Conservation (phyloP, 1,139 yeast genomes). For the Hansenula sp. region DNA sequence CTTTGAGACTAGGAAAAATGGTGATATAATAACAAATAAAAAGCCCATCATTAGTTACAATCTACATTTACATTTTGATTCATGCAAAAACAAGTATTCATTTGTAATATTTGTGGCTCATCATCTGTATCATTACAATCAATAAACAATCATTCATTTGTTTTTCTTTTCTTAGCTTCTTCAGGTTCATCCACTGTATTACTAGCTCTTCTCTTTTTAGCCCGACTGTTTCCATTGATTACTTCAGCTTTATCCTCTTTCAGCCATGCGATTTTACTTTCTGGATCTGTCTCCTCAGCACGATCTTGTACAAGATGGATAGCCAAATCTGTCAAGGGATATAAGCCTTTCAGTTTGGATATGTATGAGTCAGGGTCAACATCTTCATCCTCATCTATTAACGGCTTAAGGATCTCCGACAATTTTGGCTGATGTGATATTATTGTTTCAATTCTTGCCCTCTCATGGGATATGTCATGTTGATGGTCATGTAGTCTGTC, state of each 20-base stretch:
- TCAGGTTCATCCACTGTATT: neutral
- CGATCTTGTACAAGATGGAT: neutral
- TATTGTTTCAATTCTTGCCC: neutral
- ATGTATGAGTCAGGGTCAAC: too few relatives aligned
- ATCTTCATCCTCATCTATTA: neutral
- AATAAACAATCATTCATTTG: neutral
- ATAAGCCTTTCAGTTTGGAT: neutral
- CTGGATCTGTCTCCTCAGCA: neutral
- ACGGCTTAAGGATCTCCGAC: neutral
- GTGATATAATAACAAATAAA: too few relatives aligned
- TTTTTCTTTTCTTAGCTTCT: neutral
- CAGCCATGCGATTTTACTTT: neutral
- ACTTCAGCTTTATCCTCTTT: neutral
- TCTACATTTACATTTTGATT: too few relatives aligned
- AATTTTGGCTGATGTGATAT: neutral
- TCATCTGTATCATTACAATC: neutral
- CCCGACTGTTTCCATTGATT: neutral
- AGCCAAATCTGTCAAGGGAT: neutral
- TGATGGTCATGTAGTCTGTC: conserved; percentile 1
- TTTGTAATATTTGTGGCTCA: neutral
- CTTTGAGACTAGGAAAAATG: too few relatives aligned
- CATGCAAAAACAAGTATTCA: too few relatives aligned
- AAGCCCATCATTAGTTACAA: too few relatives aligned
- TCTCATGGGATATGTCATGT: neutral
- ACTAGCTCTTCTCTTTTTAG: neutral